A percentile compares a stretch with the other conserved stretches of the same genome.
phyloP scores from a whole-genome alignment of 2,329 filamentous ascomycete genomes.

The Colletotrichum plurivorum region DNA sequence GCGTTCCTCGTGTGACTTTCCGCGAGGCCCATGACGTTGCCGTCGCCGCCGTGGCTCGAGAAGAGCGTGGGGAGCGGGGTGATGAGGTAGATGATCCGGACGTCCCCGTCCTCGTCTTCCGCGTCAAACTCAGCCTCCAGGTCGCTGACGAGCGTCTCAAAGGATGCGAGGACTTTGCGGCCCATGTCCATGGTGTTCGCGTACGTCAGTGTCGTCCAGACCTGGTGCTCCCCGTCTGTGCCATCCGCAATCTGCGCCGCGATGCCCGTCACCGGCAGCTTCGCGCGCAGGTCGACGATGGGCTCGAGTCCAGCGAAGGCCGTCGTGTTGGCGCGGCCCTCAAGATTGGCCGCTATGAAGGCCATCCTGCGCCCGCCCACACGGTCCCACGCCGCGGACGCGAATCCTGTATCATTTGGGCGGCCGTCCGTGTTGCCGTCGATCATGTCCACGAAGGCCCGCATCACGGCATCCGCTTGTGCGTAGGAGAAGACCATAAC shows the following conservation, averaged over 20 bases:
- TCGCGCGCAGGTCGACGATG: neutral
- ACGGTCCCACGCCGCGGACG: neutral
- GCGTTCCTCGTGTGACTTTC: neutral
- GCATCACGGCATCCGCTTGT: neutral
- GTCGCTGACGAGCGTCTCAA: neutral
- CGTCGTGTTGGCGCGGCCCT: conserved; percentile 1
- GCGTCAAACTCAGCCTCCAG: no score
- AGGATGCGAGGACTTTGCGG: neutral
- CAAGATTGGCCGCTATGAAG: conserved; percentile 11
- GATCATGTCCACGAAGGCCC: conserved; percentile 12
- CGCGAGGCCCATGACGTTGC: conserved; percentile 10
- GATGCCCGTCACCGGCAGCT: neutral
- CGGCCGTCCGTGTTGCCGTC: conserved; percentile 6
- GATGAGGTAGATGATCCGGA: conserved; percentile 26
- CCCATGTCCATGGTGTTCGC: conserved; percentile 8
- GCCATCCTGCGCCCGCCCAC: neutral
- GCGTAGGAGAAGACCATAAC: conserved; percentile 2
- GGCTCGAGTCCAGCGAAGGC: conserved; percentile 3
- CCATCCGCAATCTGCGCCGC: conserved; percentile 3
- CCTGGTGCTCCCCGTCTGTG: neutral
- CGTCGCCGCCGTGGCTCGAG: conserved; percentile 1
- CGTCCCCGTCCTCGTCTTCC: neutral
- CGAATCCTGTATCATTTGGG: conserved; percentile 9
- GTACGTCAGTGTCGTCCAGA: conserved; percentile 18
- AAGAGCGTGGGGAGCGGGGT: conserved; percentile 28